A percentile compares a stretch with the other conserved stretches of the same genome.
phyloP scores from a whole-genome alignment of 1,139 yeast genomes.

The Scheffersomyces stambukii region DNA sequence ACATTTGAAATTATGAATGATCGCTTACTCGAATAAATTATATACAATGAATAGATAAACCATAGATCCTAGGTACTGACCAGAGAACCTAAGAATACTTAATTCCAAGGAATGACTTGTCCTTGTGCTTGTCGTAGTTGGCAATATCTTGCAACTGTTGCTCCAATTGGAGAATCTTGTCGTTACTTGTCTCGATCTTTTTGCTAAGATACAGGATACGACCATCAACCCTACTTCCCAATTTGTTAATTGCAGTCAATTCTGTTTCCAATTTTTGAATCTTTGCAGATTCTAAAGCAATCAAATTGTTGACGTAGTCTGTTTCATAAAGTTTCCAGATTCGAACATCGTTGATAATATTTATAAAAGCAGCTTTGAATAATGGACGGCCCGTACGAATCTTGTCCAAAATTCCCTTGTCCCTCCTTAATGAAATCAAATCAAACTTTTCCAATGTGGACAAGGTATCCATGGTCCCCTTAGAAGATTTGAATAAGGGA shows the following conservation, averaged over 20 bases:
- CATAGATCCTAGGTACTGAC: background rate
- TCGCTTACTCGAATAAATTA: slow-evolving; percentile 11
- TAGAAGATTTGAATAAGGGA: slow-evolving; percentile 64
- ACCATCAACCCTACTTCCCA: slow-evolving; percentile 39
- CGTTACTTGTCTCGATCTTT: slow-evolving; percentile 58
- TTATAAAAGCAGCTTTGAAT: slow-evolving; percentile 72
- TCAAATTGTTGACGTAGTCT: slow-evolving; percentile 49
- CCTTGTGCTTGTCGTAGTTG: slow-evolving; percentile 1
- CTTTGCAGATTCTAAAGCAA: slow-evolving; percentile 58
- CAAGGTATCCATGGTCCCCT: slow-evolving; percentile 46
- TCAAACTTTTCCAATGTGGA: slow-evolving; percentile 77
- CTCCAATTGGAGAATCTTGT: slow-evolving; percentile 43
- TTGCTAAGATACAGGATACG: slow-evolving; percentile 63
- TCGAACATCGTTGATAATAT: slow-evolving; percentile 54
- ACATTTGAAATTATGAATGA: slow-evolving; percentile 44
- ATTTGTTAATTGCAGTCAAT: slow-evolving; percentile 46
- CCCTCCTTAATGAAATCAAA: slow-evolving; percentile 61
- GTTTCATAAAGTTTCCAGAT: slow-evolving; percentile 63
- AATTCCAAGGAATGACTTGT: slow-evolving; percentile 8
- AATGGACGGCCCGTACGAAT: slow-evolving; percentile 82
- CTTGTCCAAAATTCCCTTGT: slow-evolving; percentile 67
- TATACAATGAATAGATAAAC: background rate
- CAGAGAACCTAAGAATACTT: slow-evolving; percentile 1
- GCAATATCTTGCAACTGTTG: slow-evolving; percentile 11
- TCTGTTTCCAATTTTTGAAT: slow-evolving; percentile 70